Conservation (phyloP, 2,329 filamentous ascomycete genomes). For the Phialocephala subalpina region DNA sequence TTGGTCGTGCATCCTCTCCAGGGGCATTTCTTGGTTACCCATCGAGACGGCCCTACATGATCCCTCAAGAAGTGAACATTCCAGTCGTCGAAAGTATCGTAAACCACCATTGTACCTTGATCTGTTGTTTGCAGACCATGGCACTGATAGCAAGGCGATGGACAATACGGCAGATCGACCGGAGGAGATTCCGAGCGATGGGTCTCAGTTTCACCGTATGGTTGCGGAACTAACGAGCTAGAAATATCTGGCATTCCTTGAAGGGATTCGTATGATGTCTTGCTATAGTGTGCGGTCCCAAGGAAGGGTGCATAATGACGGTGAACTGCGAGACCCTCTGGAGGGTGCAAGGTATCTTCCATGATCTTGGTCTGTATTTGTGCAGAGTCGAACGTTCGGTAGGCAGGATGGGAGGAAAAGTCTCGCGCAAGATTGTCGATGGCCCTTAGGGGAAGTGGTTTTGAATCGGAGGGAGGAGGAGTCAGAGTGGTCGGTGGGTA, state of each 20-base stretch:
- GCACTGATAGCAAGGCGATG: not conserved
- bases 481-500: not conserved
- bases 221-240: not conserved
- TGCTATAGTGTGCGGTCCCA: not conserved
- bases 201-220: not conserved
- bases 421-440: not conserved
- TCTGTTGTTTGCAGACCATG: not conserved
- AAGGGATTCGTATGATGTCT: not conserved
- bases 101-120: not conserved
- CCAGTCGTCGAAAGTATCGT: constrained; percentile 1
- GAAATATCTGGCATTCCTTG: not conserved
- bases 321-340: not conserved
- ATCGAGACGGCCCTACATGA: not conserved
- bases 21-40: not conserved
- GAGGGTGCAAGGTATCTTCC: not conserved
- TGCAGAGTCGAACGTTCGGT: not conserved
- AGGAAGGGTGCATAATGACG: not conserved
- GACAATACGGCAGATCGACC: not conserved
- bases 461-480: not conserved
- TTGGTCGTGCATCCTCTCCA: not conserved
- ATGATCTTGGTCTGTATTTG: not conserved
- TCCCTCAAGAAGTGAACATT: not conserved
- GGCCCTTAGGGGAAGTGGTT: not conserved
- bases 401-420: not conserved
- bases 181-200: not conserved